These are phyloP conservation scores for Phytophthora fragariae DNA, from an alignment of 352 stramenopile species.

Conservation along the genomic window DNA sequence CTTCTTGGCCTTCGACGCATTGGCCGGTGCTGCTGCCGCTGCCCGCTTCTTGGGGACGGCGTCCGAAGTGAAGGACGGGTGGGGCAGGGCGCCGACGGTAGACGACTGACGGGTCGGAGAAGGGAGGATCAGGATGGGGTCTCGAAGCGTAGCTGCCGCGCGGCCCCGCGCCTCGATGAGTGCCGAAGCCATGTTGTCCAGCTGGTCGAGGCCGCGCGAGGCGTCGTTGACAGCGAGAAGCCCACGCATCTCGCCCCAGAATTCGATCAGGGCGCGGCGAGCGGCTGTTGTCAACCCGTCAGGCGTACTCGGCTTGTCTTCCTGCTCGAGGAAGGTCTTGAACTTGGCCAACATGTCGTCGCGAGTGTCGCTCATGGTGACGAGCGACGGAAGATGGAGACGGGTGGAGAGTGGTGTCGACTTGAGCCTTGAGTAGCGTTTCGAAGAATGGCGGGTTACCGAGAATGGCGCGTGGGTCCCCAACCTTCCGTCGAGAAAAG, in stretches of 20 bases:
- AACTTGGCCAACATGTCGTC: background rate
- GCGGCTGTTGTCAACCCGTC: rapidly evolving
- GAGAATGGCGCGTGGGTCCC: background rate
- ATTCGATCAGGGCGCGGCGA: background rate
- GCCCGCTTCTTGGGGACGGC: background rate
- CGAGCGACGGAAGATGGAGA: background rate
- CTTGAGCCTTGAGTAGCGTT: too few species aligned
- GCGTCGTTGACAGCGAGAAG: background rate
- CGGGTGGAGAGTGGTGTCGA: background rate
- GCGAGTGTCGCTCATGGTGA: background rate
- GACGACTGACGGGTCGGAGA: background rate
- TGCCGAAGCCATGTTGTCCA: background rate
- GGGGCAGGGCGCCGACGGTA: too few species aligned
- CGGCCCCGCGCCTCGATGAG: background rate
- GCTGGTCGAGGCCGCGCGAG: background rate
- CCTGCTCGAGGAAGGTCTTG: background rate
- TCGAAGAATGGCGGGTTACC: background rate
- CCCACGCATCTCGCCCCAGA: background rate
- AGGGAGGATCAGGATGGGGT: background rate
- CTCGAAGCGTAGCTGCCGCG: background rate
- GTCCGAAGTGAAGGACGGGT: background rate
- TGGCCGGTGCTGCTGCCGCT: background rate
- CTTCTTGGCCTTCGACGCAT: background rate
- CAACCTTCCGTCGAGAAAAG: too few species aligned
- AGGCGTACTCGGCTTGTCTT: background rate